A percentile compares a stretch with the other conserved stretches of the same genome.
phyloP scores from a whole-genome alignment of 805 yeast species.

The Metschnikowia chrysomelidarum region DNA sequence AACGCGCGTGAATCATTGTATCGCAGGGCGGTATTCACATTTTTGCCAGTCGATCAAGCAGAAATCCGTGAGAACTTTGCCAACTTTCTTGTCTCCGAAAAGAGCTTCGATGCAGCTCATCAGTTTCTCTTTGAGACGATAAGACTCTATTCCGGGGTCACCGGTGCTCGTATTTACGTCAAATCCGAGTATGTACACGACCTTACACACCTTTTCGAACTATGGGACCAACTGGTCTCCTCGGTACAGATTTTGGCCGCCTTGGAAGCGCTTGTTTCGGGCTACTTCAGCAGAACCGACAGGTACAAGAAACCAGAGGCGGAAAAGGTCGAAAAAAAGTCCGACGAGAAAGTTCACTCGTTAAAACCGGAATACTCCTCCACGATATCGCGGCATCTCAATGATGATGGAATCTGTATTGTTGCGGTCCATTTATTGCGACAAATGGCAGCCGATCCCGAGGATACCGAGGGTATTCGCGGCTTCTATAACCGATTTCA shows the following conservation, averaged over 20 bases:
- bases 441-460: slow-evolving; percentile 31
- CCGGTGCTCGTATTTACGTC: slow-evolving; percentile 12
- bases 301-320: slow-evolving; percentile 12
- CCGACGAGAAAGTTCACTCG: slow-evolving; percentile 1
- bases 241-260: slow-evolving; percentile 17
- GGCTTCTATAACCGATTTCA: slow-evolving; percentile 30
- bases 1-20: slow-evolving; percentile 44
- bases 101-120: slow-evolving; percentile 21
- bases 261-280: slow-evolving; percentile 19
- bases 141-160: slow-evolving; percentile 24
- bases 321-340: background rate
- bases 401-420: slow-evolving; percentile 40
- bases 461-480: slow-evolving; percentile 18
- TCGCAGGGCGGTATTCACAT: slow-evolving; percentile 46
- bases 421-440: slow-evolving; percentile 26
- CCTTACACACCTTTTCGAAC: slow-evolving; percentile 5
- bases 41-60: slow-evolving; percentile 32
- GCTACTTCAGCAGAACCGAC: slow-evolving; percentile 21
- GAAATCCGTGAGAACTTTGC: slow-evolving; percentile 27
- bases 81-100: slow-evolving; percentile 21
- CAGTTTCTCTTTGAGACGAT: slow-evolving; percentile 29
- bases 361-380: slow-evolving; percentile 15
- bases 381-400: slow-evolving; percentile 32
- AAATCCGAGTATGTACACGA: slow-evolving; percentile 21
- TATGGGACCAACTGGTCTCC: slow-evolving; percentile 17